Evolutionary conservation across 2,329 filamentous ascomycete species (phyloP).

Genomic region (Mycosphaerella sp.): DNA sequence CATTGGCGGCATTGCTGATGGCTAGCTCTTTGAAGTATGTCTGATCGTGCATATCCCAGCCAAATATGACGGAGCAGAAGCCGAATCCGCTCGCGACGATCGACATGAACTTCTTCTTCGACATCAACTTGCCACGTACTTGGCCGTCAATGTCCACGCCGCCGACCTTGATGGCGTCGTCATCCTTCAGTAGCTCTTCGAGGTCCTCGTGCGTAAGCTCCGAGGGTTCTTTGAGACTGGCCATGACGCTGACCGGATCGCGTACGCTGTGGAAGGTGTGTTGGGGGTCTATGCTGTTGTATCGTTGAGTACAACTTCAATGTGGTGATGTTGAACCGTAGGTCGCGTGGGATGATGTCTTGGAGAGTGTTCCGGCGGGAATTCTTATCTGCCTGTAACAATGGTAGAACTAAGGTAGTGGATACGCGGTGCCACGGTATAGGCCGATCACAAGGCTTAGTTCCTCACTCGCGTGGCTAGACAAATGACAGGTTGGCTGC

Average conservation of each 20-base stretch:
- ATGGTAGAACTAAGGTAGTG: not conserved
- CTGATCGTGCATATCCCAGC: slow-evolving; percentile 95
- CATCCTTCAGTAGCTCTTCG: slow-evolving; percentile 59
- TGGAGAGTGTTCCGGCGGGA: not conserved
- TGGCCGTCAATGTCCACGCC: slow-evolving; percentile 83
- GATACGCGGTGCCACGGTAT: slow-evolving; percentile 2
- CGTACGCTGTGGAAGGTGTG: not conserved
- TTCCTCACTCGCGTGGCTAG: not conserved
- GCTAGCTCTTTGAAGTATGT: slow-evolving; percentile 80
- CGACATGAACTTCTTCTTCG: slow-evolving; percentile 87
- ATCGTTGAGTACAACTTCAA: slow-evolving; percentile 20
- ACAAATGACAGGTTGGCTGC: too few relatives aligned
- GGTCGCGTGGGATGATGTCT: not conserved
- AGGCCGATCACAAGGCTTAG: slow-evolving; percentile 5
- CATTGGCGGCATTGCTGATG: slow-evolving; percentile 86
- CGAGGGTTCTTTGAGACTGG: slow-evolving; percentile 32
- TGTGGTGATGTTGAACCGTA: slow-evolving; percentile 8
- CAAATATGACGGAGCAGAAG: slow-evolving; percentile 90
- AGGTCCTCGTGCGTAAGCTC: slow-evolving; percentile 59
- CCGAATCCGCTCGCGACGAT: slow-evolving; percentile 77
- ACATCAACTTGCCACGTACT: slow-evolving; percentile 82
- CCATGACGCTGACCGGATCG: slow-evolving; percentile 25
- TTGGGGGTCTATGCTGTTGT: slow-evolving; percentile 2
- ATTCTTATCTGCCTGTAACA: slow-evolving; percentile 13
- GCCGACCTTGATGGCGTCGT: slow-evolving; percentile 78